Conservation (phyloP, 805 yeast genomes). For the Sugiyamaella valdiviana region DNA sequence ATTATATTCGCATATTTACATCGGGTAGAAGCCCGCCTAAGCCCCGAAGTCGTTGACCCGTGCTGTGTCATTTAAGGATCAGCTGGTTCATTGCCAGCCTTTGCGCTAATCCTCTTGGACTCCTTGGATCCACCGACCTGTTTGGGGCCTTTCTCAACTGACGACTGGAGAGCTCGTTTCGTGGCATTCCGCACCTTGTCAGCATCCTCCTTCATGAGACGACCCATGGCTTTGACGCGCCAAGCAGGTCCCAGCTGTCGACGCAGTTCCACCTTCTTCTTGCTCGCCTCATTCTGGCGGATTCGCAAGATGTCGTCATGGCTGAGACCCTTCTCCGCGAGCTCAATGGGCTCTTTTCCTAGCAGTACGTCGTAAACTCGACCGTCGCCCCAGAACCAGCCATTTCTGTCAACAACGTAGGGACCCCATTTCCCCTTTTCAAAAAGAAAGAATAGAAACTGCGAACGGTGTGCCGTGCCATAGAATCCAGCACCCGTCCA, state of each 20-base stretch:
- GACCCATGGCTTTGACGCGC: slow-evolving; percentile 45
- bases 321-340: slow-evolving; percentile 65
- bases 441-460: slow-evolving; percentile 66
- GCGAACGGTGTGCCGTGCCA: slow-evolving; percentile 69
- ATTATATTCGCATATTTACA: neutral
- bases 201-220: slow-evolving; percentile 41
- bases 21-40: neutral
- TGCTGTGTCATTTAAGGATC: neutral
- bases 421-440: slow-evolving; percentile 52
- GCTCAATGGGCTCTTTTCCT: slow-evolving; percentile 71
- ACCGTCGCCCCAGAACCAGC: slow-evolving; percentile 92
- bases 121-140: neutral
- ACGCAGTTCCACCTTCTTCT: slow-evolving; percentile 45
- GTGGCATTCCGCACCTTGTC: slow-evolving; percentile 22
- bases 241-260: slow-evolving; percentile 56
- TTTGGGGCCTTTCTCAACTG: slow-evolving; percentile 1
- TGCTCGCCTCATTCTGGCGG: slow-evolving; percentile 41
- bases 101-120: neutral
- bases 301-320: slow-evolving; percentile 54
- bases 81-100: neutral
- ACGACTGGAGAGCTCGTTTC: slow-evolving; percentile 9
- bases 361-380: slow-evolving; percentile 75
- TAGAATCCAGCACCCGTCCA: slow-evolving; percentile 88
- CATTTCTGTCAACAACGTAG: slow-evolving; percentile 77
- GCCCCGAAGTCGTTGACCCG: too few species aligned